These are phyloP conservation scores for Colletotrichum theobromicola DNA, from an alignment of 2,329 filamentous ascomycete species.

Conservation along the genomic window DNA sequence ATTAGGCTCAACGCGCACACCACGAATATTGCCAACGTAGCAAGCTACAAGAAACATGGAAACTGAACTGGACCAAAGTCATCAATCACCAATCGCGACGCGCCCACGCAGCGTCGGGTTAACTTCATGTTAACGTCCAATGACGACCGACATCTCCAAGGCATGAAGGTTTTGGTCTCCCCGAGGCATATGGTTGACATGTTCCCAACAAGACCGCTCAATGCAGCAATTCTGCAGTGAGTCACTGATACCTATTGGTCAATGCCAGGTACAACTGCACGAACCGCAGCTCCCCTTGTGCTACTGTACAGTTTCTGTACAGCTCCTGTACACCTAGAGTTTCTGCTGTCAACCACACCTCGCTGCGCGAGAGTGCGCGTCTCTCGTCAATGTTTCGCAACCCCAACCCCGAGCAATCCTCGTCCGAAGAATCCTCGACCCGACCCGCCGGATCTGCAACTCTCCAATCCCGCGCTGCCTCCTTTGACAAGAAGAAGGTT, in stretches of 20 bases:
- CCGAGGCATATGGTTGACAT: not conserved
- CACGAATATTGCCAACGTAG: not conserved
- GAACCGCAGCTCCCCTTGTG: not conserved
- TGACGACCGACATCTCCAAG: not conserved
- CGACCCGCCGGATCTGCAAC: constrained; percentile 25
- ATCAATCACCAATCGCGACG: not conserved
- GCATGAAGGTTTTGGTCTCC: not conserved
- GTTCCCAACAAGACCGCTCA: not conserved
- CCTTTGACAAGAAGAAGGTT: not conserved
- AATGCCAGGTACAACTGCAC: not conserved
- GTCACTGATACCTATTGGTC: not conserved
- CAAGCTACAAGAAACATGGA: not conserved
- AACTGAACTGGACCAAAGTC: not conserved
- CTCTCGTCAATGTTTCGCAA: constrained; percentile 3
- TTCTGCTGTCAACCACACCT: not conserved
- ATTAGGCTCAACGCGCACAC: not conserved
- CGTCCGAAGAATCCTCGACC: constrained; percentile 23
- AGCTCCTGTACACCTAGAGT: not conserved
- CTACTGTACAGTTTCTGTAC: not conserved
- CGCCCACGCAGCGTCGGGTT: not conserved
- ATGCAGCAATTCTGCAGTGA: not conserved
- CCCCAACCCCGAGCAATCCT: constrained; percentile 7
- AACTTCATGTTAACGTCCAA: not conserved
- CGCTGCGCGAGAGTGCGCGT: not conserved
- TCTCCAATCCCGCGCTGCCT: not conserved